phyloP scores from a whole-genome alignment of 2,329 filamentous ascomycete species.

The Cladobotryum protrusum region DNA sequence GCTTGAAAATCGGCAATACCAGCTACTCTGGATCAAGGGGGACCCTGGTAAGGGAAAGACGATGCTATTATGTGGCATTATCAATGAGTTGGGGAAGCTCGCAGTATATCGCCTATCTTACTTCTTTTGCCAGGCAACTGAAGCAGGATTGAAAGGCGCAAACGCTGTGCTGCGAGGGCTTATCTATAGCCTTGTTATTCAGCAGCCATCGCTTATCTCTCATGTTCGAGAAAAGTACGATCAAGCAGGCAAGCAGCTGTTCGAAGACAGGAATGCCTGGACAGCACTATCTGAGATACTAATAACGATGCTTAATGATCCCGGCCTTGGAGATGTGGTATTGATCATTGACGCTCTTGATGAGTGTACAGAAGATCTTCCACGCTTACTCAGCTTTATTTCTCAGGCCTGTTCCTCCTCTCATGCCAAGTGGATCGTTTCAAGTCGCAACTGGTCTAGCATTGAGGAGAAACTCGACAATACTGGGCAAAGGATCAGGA shows the following conservation, averaged over 20 bases:
- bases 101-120: too few species aligned
- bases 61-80: constrained; percentile 34
- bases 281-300: constrained; percentile 32
- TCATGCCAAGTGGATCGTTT: constrained; percentile 36
- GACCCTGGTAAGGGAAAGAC: constrained; percentile 42
- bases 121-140: too few species aligned
- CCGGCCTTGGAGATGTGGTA: constrained; percentile 19
- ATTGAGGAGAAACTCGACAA: constrained; percentile 30
- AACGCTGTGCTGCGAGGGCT: too few species aligned
- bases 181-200: too few species aligned
- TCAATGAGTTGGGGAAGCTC: too few species aligned
- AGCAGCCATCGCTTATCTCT: too few species aligned
- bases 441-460: constrained; percentile 35
- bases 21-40: constrained; percentile 34
- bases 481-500: constrained; percentile 14
- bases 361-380: constrained; percentile 21
- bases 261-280: constrained; percentile 34
- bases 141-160: too few species aligned
- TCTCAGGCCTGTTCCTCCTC: constrained; percentile 11
- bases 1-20: constrained; percentile 6
- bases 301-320: constrained; percentile 31
- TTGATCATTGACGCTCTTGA: constrained; percentile 43
- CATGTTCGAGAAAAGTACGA: too few species aligned
- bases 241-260: too few species aligned
- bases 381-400: background rate